Percentiles rank a stretch among this genome's conserved stretches.
Evolutionary conservation across 306 rosid genomes (phyloP).

Genomic region (Rubus idaeus): DNA sequence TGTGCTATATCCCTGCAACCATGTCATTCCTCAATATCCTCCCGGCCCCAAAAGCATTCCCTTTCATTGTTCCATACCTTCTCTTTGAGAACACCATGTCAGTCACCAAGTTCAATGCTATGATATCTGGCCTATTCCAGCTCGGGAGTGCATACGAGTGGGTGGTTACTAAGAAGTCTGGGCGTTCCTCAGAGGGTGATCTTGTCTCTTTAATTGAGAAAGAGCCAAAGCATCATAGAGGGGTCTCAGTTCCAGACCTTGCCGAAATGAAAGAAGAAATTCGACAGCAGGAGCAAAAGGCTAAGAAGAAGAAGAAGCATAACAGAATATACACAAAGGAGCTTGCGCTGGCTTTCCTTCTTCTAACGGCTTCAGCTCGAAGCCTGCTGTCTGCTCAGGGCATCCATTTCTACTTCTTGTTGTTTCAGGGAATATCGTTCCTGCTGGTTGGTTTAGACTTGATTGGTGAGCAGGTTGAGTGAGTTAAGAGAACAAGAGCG

Average conservation of each 20-base stretch:
- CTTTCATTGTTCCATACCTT: constrained; percentile 93
- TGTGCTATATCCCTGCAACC: constrained; percentile 80
- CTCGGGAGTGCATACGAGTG: constrained; percentile 92
- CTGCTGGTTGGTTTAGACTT: constrained; percentile 87
- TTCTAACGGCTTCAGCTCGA: constrained; percentile 84
- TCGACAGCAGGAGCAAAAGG: constrained; percentile 42
- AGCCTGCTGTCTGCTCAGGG: constrained; percentile 97
- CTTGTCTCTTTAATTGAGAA: constrained; percentile 67
- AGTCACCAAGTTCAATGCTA: constrained; percentile 89
- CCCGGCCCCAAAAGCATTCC: constrained; percentile 88
- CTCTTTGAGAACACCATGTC: constrained; percentile 95
- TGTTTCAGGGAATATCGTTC: constrained; percentile 87
- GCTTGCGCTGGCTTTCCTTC: constrained; percentile 77
- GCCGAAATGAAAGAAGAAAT: constrained; percentile 69
- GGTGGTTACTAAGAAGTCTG: constrained; percentile 94
- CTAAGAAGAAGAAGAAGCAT: constrained; percentile 55
- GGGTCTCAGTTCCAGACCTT: constrained; percentile 59
- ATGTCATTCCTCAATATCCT: constrained; percentile 93
- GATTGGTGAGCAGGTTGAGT: constrained; percentile 84
- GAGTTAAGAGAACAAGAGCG: constrained; percentile 21
- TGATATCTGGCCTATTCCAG: constrained; percentile 90
- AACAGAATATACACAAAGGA: constrained; percentile 81
- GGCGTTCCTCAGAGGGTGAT: constrained; percentile 89
- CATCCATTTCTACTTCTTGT: constrained; percentile 90
- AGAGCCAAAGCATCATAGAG: constrained; percentile 56